Base-by-base conservation (phyloP, 257 asterid species). In the Mentha longifolia region DNA sequence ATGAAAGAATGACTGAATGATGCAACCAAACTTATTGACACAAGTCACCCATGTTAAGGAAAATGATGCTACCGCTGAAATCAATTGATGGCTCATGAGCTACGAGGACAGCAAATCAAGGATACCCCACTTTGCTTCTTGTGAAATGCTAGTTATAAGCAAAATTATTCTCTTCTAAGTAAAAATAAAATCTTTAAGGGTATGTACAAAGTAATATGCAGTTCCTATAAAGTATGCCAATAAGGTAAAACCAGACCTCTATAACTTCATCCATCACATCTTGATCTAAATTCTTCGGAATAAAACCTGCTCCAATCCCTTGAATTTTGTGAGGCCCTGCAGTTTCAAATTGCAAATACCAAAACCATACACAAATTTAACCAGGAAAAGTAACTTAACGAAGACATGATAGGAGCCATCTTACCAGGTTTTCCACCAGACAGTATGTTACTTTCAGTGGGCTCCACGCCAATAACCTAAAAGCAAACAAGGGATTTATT, bases 321-420 rank as follows among this genome's bases (percentile, higher is more conserved):
- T 92, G 99, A 95, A 95, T 95, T 92, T 95, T 92, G 98, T 95
- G 99, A 92, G 99, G 99, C 87, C 98, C 98, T 95, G 99, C 96
- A 88, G 73, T 87, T 84, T 80, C 85, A 81, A 84, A 88, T 83
- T 80, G 88, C 86, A 83, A 78, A 84, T 68, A 82, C 89, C 80
- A 86, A 92, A 82, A 89, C 79, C 81, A 76, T 65, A 85, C 79
- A 81, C 70, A 64, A 73, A 58, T 57, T 69, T 66, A 72, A 80
- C 72, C 42, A 58, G 70, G 55, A 81, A 79, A 65, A 81, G 70
- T 46, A 71, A 68, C 75, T 42, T 15, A 68, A 60, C 59, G 58
- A 61, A 66, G 68, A 65, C 25, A 67, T 31, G 65, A 25, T 61
- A 50, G 76, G 77, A 78, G 82, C 74, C 74, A 67, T 77, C 97